Evolutionary conservation across 2,329 filamentous ascomycete species (phyloP).

Genomic region (Fusarium sambucinum): DNA sequence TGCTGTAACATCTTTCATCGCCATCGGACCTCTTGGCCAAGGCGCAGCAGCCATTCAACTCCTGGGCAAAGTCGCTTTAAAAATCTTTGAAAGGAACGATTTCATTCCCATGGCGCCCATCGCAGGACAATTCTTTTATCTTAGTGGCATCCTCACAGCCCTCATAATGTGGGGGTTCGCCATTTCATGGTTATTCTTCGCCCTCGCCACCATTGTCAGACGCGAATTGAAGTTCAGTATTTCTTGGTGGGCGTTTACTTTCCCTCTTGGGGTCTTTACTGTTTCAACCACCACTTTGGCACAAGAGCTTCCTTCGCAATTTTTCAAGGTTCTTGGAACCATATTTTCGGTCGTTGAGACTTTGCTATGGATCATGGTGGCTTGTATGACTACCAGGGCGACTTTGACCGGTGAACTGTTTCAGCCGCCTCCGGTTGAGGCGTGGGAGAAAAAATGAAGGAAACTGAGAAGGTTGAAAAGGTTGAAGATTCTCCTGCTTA

Average conservation of each 20-base stretch:
- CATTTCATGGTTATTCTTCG: constrained; percentile 52
- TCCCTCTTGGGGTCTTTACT: constrained; percentile 54
- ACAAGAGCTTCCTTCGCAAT: constrained; percentile 48
- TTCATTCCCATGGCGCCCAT: constrained; percentile 56
- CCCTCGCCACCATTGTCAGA: constrained; percentile 47
- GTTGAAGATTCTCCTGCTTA: constrained; percentile 6
- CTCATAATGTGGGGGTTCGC: constrained; percentile 53
- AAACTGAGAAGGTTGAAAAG: neutral
- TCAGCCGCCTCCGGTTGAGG: neutral
- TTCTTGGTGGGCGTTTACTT: constrained; percentile 57
- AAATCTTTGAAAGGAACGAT: constrained; percentile 49
- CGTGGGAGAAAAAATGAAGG: constrained; percentile 10
- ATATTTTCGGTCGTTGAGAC: constrained; percentile 35
- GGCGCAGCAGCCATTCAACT: constrained; percentile 67
- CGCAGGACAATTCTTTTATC: constrained; percentile 67
- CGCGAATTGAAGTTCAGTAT: constrained; percentile 54
- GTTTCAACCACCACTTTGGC: constrained; percentile 50
- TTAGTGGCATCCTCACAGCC: constrained; percentile 59
- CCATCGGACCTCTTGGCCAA: constrained; percentile 71
- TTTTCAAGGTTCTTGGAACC: constrained; percentile 50
- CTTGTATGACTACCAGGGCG: constrained; percentile 18
- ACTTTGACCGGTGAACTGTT: constrained; percentile 27
- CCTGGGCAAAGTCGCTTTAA: constrained; percentile 55
- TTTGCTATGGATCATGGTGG: constrained; percentile 39
- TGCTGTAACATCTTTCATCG: constrained; percentile 72